Percentiles rank a stretch among this genome's conserved stretches.
Evolutionary conservation across 805 yeast species (phyloP).

Genomic region (Schwanniomyces sp.): DNA sequence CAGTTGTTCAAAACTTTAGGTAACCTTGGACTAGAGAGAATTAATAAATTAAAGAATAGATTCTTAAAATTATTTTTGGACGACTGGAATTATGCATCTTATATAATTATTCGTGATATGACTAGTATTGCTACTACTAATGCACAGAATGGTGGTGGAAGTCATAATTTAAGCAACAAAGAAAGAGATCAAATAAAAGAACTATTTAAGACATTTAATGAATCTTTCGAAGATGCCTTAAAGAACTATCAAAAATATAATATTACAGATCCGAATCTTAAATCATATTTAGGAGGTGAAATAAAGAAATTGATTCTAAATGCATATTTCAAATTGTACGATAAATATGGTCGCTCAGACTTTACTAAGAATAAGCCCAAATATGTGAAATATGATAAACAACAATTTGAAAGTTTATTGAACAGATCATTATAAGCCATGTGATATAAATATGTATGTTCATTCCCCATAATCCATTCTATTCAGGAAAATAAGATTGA

Average conservation of each 20-base stretch:
- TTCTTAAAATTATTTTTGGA: slow-evolving; percentile 69
- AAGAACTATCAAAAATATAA: slow-evolving; percentile 63
- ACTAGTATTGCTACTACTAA: slow-evolving; percentile 62
- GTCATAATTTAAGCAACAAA: slow-evolving; percentile 45
- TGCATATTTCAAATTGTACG: slow-evolving; percentile 80
- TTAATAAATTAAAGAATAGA: slow-evolving; percentile 69
- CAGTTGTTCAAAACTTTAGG: slow-evolving; percentile 58
- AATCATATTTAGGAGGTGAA: slow-evolving; percentile 65
- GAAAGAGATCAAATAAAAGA: slow-evolving; percentile 84
- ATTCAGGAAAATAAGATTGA: no score
- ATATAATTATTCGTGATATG: slow-evolving; percentile 70
- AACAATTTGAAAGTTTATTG: slow-evolving; percentile 38
- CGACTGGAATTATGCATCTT: slow-evolving; percentile 80
- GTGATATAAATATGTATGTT: background rate
- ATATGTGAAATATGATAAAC: slow-evolving; percentile 64
- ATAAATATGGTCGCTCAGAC: slow-evolving; percentile 68
- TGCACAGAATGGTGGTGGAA: slow-evolving; percentile 19
- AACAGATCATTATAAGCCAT: slow-evolving; percentile 14
- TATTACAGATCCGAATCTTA: slow-evolving; percentile 65
- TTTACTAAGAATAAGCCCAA: slow-evolving; percentile 70
- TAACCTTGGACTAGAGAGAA: slow-evolving; percentile 56
- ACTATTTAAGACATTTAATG: slow-evolving; percentile 77
- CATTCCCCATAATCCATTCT: background rate
- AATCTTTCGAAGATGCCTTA: slow-evolving; percentile 76
- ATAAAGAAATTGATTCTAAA: slow-evolving; percentile 75